phyloP scores from a whole-genome alignment of 2,329 filamentous ascomycete species.

The Neurospora crassa region DNA sequence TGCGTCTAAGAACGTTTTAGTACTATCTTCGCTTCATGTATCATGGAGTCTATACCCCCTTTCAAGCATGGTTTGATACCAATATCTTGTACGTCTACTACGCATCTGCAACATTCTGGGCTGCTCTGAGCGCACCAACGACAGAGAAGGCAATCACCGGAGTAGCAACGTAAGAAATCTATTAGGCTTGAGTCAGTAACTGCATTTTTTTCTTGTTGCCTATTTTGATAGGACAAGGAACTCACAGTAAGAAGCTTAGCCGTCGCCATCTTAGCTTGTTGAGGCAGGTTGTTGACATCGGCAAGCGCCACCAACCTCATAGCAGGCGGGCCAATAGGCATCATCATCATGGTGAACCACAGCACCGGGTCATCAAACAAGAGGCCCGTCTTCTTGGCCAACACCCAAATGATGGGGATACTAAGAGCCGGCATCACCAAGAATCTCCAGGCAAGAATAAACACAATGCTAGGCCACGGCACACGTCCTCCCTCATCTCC shows the following conservation, averaged over 20 bases:
- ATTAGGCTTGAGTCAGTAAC: neutral
- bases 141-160: conserved; percentile 15
- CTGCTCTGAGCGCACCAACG: conserved; percentile 7
- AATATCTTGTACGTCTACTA: neutral
- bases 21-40: neutral
- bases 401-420: conserved; percentile 42
- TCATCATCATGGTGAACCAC: conserved; percentile 49
- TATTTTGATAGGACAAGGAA: neutral
- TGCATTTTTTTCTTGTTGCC: too few species aligned
- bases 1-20: neutral
- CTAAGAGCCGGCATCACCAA: conserved; percentile 49
- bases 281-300: conserved; percentile 30
- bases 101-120: neutral
- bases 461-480: conserved; percentile 38
- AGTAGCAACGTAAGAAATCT: conserved; percentile 18
- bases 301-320: conserved; percentile 38
- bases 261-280: conserved; percentile 32
- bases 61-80: neutral
- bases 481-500: conserved; percentile 31
- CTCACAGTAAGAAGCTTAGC: conserved; percentile 33
- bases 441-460: conserved; percentile 47
- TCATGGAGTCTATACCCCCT: neutral
- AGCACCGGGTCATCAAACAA: conserved; percentile 51
- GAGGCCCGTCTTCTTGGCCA: conserved; percentile 42
- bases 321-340: conserved; percentile 37